A percentile compares a stretch with the other conserved stretches of the same genome.
phyloP scores from a whole-genome alignment of 768 basidiomycete species.

The Pleurotus platypus region DNA sequence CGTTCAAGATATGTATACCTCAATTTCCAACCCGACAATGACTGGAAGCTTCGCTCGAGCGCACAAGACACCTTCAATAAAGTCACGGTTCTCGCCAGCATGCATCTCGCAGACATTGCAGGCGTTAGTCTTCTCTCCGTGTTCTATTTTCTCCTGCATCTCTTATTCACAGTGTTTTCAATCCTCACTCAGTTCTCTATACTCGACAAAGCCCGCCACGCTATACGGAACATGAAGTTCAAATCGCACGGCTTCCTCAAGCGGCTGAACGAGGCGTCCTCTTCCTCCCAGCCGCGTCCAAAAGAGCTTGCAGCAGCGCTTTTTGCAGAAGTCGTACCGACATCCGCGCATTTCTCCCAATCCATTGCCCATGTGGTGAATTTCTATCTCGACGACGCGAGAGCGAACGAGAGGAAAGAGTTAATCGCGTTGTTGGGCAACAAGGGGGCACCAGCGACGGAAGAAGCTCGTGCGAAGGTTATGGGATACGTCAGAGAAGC shows the following conservation, averaged over 20 bases:
- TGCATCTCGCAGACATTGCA: constrained; percentile 24
- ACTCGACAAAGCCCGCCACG: constrained; percentile 13
- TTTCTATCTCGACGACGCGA: constrained; percentile 48
- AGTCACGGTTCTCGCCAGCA: constrained; percentile 25
- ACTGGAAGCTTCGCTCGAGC: constrained; percentile 44
- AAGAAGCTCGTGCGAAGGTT: constrained; percentile 23
- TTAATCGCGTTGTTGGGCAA: constrained; percentile 31
- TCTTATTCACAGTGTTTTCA: too few species aligned
- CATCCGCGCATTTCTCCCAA: constrained; percentile 52
- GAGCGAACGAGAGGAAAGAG: constrained; percentile 30
- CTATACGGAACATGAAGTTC: constrained; percentile 15
- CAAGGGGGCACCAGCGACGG: constrained; percentile 13
- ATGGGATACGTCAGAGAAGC: constrained; percentile 45
- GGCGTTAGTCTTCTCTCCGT: constrained; percentile 14
- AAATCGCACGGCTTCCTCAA: constrained; percentile 28
- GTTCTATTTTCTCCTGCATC: neutral
- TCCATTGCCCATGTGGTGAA: constrained; percentile 54
- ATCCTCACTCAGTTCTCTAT: constrained; percentile 4
- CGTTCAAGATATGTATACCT: constrained; percentile 40
- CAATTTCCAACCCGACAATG: constrained; percentile 38
- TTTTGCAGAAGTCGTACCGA: constrained; percentile 53
- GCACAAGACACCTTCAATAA: constrained; percentile 27
- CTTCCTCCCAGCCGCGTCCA: constrained; percentile 10
- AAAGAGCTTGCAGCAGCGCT: constrained; percentile 42
- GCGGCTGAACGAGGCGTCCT: constrained; percentile 17